Evolutionary conservation across 441 rosid genomes (phyloP).

Genomic region (Hypseocharis bilobata): DNA sequence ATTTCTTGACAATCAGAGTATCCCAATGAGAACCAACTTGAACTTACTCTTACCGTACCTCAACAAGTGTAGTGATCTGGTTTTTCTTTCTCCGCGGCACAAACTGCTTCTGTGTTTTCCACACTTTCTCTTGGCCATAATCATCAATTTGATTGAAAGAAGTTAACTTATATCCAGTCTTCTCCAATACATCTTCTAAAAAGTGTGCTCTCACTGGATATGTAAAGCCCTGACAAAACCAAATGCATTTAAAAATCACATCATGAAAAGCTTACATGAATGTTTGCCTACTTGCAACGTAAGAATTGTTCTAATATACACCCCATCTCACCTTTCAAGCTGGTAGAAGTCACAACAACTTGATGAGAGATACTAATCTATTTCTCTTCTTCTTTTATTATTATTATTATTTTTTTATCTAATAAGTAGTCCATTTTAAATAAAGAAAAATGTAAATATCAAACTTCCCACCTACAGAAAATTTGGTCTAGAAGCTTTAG

Average conservation of each 20-base stretch:
- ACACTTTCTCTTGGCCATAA: conserved; percentile 92
- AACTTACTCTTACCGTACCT: conserved; percentile 45
- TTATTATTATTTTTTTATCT: no score
- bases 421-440: neutral
- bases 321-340: neutral
- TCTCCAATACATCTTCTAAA: conserved; percentile 80
- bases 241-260: conserved; percentile 5
- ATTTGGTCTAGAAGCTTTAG: neutral
- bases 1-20: neutral
- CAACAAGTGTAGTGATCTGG: conserved; percentile 84
- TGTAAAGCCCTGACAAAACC: conserved; percentile 64
- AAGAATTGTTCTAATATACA: neutral
- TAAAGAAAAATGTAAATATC: neutral
- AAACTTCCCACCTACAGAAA: neutral
- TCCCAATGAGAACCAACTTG: neutral
- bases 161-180: conserved; percentile 76
- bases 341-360: no score
- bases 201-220: conserved; percentile 75
- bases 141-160: conserved; percentile 95
- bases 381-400: no score
- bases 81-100: conserved; percentile 85
- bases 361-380: no score
- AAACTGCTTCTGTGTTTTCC: conserved; percentile 94
- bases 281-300: conserved; percentile 3
- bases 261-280: neutral